Percentiles rank a stretch among this genome's conserved stretches.
Evolutionary conservation across 805 yeast species (phyloP).

Genomic region (Teunomyces gatunensis): DNA sequence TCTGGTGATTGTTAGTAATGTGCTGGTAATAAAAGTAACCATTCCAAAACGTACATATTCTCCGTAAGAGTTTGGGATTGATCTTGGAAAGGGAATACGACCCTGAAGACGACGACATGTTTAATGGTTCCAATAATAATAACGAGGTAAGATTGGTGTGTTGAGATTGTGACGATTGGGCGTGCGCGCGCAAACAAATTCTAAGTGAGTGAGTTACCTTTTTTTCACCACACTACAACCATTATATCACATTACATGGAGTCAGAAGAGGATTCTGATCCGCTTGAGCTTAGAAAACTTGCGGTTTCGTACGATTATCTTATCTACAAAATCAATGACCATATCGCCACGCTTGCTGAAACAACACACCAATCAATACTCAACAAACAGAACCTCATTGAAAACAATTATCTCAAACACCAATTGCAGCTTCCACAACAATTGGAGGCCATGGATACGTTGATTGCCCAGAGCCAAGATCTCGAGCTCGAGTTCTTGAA

Average conservation of each 20-base stretch:
- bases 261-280: slow-evolving; percentile 39
- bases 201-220: no score
- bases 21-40: no score
- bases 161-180: not conserved
- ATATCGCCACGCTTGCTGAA: slow-evolving; percentile 47
- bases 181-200: not conserved
- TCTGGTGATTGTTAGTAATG: slow-evolving; percentile 28
- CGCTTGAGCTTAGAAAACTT: slow-evolving; percentile 57
- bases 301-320: slow-evolving; percentile 65
- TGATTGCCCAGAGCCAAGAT: slow-evolving; percentile 46
- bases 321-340: slow-evolving; percentile 58
- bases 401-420: slow-evolving; percentile 16
- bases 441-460: slow-evolving; percentile 35
- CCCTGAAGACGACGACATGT: slow-evolving; percentile 12
- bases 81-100: slow-evolving; percentile 42
- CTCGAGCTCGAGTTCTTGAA: slow-evolving; percentile 53
- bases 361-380: slow-evolving; percentile 29
- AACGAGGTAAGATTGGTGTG: not conserved
- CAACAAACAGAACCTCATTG: slow-evolving; percentile 29
- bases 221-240: not conserved
- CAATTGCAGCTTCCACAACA: slow-evolving; percentile 36
- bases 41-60: slow-evolving; percentile 36
- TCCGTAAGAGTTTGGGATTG: slow-evolving; percentile 45
- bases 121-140: not conserved
- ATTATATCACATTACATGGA: no score